Evolutionary conservation across 2,329 filamentous ascomycete genomes (phyloP).

Genomic region (Emydomyces testavorans): DNA sequence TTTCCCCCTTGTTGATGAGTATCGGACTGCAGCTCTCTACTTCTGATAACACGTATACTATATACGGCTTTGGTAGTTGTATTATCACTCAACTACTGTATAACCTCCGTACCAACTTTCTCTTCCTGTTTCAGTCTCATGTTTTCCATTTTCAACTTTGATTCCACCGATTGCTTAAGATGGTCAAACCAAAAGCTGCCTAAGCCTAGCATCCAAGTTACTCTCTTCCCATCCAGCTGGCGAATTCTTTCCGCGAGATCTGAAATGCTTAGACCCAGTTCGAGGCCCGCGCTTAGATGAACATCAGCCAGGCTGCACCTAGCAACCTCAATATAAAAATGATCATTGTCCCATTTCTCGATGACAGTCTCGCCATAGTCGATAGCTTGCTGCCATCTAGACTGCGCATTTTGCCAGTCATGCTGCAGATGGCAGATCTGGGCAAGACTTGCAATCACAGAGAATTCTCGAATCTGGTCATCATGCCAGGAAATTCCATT

Average conservation of each 20-base stretch:
- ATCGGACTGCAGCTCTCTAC: too few species aligned
- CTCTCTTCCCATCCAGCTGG: not conserved
- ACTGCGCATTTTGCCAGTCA: conserved; percentile 6
- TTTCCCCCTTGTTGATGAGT: too few species aligned
- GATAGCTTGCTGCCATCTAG: conserved; percentile 4
- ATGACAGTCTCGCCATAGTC: conserved; percentile 5
- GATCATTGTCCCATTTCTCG: not conserved
- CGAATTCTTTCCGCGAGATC: not conserved
- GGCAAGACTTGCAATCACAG: conserved; percentile 7
- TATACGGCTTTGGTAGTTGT: too few species aligned
- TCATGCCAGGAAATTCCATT: conserved; percentile 7
- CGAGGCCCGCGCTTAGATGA: conserved; percentile 1
- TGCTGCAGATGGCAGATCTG: conserved; percentile 5
- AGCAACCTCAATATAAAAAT: conserved; percentile 9
- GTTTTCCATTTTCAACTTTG: conserved; percentile 2
- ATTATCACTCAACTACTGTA: too few species aligned
- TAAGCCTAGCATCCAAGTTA: conserved; percentile 7
- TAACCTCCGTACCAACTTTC: too few species aligned
- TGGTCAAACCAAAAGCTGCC: conserved; percentile 11
- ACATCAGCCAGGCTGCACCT: conserved; percentile 6
- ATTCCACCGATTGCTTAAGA: conserved; percentile 1
- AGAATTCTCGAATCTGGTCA: conserved; percentile 9
- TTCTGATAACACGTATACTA: too few species aligned
- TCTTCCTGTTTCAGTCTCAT: not conserved
- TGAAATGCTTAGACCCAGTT: not conserved